Base-by-base conservation (phyloP, 176 grass and related monocot species). In the Eragrostis nindensis region DNA sequence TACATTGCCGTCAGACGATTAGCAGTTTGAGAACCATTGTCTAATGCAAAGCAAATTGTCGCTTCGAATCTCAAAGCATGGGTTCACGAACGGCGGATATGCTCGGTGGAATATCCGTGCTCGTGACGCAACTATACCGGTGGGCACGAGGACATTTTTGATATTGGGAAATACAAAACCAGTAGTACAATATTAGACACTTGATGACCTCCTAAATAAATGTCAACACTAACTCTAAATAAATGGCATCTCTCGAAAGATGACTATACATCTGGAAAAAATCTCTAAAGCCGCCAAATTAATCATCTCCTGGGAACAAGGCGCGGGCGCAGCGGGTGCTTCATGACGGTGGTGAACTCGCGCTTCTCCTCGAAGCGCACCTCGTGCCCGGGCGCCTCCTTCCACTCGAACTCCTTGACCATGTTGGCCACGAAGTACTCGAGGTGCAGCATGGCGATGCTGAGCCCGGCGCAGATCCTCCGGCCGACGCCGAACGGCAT, bases 401-500 rank as follows among this genome's bases (percentile, higher is more conserved):
- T 68, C 92, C 92, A 94, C 59, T 90, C 85, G 43, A 88, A 93
- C 71, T 88, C 91, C 61, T 63, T 66, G 6, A 93, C 82, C 52
- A 93, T 60, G 86, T 85, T 90, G 18, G 81, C 91, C 1, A 93
- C 77, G 36, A 93, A 87, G 82, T 79, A 93, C 86, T 91, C 79
- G 21, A 94, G 72, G 77, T 89, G 83, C 57, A 94, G 80, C 86
- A 94, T 85, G 30, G 86, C 86, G 38, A 88, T 30, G 16, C 67
- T 62, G 7, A 85, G 32, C 27, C 82, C 86, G 2, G 90, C 52
- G 78, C 90, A 92, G 49, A 88, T 82, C 82, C 86, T 85, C 72
- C 75, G 5, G 0, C 75, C 75, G 0, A 66, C 75, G 27, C 75
- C 75, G 44, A 78, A 78, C 86, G 83, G 90, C 90, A 88, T 92